Conservation (phyloP, 441 rosid species). For the Gossypium davidsonii region DNA sequence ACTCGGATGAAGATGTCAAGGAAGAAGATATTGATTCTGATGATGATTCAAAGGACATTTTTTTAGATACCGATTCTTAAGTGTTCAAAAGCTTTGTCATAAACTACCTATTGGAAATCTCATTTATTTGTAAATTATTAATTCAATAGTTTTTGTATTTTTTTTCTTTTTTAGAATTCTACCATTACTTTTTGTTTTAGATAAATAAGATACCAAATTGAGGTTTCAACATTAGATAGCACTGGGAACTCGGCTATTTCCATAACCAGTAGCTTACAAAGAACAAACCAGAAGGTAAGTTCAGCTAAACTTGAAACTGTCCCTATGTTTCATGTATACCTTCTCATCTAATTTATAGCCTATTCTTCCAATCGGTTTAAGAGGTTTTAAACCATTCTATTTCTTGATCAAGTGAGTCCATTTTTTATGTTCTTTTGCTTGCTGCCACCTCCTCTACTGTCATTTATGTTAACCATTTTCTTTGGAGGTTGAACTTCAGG, state of each 20-base stretch:
- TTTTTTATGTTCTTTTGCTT: conserved; percentile 20
- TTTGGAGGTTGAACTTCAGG: conserved; percentile 26
- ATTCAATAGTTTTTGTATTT: not conserved
- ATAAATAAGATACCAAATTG: not conserved
- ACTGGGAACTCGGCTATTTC: not conserved
- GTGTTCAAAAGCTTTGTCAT: not conserved
- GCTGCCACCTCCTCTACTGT: conserved; percentile 28
- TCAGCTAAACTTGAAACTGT: not conserved
- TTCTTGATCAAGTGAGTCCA: conserved; percentile 20
- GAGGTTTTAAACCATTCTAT: conserved; percentile 27
- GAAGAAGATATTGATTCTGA: conserved; percentile 4
- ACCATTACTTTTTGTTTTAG: not conserved
- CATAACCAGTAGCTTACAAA: not conserved
- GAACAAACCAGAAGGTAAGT: not conserved
- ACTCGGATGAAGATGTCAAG: conserved; percentile 25
- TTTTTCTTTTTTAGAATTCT: not conserved
- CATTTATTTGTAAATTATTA: conserved; percentile 1
- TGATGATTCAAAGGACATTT: not conserved
- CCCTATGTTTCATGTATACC: not conserved
- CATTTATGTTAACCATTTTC: conserved; percentile 50
- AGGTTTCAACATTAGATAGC: not conserved
- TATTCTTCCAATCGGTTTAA: conserved; percentile 40
- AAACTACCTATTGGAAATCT: not conserved
- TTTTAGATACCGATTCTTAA: conserved; percentile 5
- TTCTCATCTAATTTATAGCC: conserved; percentile 24